Evolutionary conservation across 352 stramenopile genomes (phyloP), one percentile per base, ranked within the genome.

Genomic region (Pythium volutum): DNA sequence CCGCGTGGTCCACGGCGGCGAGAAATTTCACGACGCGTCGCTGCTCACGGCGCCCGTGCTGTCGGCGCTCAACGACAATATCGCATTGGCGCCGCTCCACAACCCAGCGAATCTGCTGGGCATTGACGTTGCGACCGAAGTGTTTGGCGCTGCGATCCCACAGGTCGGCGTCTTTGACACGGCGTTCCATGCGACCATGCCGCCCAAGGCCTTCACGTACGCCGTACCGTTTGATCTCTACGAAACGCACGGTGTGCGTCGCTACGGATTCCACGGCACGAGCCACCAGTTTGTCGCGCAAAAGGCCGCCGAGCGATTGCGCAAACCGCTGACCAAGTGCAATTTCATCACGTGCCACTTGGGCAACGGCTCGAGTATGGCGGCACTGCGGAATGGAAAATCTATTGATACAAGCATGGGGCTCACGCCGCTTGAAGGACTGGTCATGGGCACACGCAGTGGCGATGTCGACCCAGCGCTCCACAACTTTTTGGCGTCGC

Each of bases 151-250:
- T 0, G 46, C 54, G 7, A 73, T 74, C 34, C 81, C 84, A 18
- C 79, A 96, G 55, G 81, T 96, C 36, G 85, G 70, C 4, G 89
- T 97, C n/a, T 97, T 96, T 67, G 89, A 97, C 73, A 97, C 89
- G 52, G 84, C 88, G 15, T 97, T 95, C 76, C 89, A 97, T 64
- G 71, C 77, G 52, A 92, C 84, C 10, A 92, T 97, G 79, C 75
- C 80, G 33, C 69, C 86, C 45, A 78, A 89, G 52, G 82, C 89
- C 23, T 96, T 73, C 64, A 77, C 75, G 18, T 97, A 97, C 63
- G 85, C 81, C 2, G 62, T 96, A 41, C 89, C 89, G 6, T 81
- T 86, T 62, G 71, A 77, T 27, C 78, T 96, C 7, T 93, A 93
- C 67, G 62, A 92, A 42, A 59, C 94, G 55, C 81, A 88, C 53